Evolutionary conservation across 2,329 filamentous ascomycete genomes (phyloP).

Genomic region (Penicillium rolfsii): DNA sequence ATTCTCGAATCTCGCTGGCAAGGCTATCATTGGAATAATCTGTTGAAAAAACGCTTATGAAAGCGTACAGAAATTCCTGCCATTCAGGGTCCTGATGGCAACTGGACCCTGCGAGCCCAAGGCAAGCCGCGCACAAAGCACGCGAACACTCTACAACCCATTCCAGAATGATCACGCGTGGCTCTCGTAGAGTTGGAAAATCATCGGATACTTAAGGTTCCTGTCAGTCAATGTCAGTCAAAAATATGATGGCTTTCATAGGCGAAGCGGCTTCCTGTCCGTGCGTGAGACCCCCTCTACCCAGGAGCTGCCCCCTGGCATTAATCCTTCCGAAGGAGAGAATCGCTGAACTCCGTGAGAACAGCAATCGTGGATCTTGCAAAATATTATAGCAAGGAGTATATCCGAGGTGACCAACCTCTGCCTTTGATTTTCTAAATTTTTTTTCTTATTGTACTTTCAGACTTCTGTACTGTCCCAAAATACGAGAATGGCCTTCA

Average conservation of each 20-base stretch:
- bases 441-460: neutral
- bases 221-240: neutral
- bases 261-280: neutral
- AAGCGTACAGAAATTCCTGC: neutral
- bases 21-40: neutral
- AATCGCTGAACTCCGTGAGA: neutral
- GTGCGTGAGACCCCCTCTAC: neutral
- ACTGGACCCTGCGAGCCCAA: neutral
- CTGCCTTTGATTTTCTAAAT: neutral
- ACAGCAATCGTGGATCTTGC: neutral
- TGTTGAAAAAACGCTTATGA: neutral
- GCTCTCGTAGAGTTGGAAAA: neutral
- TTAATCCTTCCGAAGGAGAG: neutral
- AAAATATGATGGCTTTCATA: neutral
- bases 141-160: neutral
- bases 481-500: conserved; percentile 48
- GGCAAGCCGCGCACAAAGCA: neutral
- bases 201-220: neutral
- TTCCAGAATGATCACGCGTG: neutral
- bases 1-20: neutral
- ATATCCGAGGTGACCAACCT: neutral
- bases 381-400: neutral
- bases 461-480: conserved; percentile 27
- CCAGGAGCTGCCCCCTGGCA: neutral
- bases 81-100: neutral